phyloP scores from a whole-genome alignment of 108 stramenopile species.

The Parmales sp. region DNA sequence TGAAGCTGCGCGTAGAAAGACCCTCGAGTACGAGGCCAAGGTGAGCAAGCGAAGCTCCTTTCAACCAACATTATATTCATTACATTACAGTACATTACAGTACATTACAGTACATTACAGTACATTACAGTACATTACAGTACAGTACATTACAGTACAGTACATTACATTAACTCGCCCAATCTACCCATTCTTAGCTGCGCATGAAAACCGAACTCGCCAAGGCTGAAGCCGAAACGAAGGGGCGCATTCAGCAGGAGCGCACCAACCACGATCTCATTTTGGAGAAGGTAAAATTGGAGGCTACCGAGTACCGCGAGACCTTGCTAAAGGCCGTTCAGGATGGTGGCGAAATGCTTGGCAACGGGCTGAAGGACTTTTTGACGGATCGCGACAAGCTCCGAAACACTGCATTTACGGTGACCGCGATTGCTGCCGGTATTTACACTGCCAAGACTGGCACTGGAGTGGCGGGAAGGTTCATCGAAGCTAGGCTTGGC shows the following conservation, averaged over 20 bases:
- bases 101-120: too few relatives aligned
- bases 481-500: slow-evolving; percentile 80
- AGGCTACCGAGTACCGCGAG: slow-evolving; percentile 77
- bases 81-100: too few relatives aligned
- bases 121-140: too few relatives aligned
- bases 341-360: slow-evolving; percentile 76
- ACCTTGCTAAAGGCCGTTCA: slow-evolving; percentile 83
- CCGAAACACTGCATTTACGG: slow-evolving; percentile 77
- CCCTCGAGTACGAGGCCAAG: slow-evolving; percentile 92
- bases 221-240: slow-evolving; percentile 82
- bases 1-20: slow-evolving; percentile 91
- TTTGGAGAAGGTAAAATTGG: slow-evolving; percentile 67
- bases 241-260: slow-evolving; percentile 89
- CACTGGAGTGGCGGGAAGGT: slow-evolving; percentile 81
- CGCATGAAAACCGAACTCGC: slow-evolving; percentile 77
- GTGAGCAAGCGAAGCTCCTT: too few relatives aligned
- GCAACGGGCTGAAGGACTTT: slow-evolving; percentile 69
- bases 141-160: too few relatives aligned
- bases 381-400: slow-evolving; percentile 80
- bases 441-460: slow-evolving; percentile 78
- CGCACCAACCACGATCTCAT: slow-evolving; percentile 92
- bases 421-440: slow-evolving; percentile 83
- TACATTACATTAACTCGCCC: too few relatives aligned
- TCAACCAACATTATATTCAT: too few relatives aligned
- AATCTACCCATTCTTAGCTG: too few relatives aligned